Percentiles rank a stretch among this genome's conserved stretches.
Conservation (phyloP, 129 eudicot species). For the Logfia minima region DNA sequence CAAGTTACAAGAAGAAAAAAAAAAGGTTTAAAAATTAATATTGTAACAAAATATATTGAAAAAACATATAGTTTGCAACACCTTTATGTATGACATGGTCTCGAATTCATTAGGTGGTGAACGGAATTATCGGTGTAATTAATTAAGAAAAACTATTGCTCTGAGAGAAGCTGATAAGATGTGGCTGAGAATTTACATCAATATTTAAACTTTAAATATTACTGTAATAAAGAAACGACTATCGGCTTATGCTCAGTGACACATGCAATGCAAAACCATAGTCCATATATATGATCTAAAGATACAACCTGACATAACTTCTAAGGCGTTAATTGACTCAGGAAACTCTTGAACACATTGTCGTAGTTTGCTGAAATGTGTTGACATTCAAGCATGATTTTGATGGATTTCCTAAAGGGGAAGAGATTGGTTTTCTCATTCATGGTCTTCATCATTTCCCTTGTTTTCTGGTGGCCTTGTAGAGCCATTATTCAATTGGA, state of each 20-base stretch:
- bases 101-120: not conserved
- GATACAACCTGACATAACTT: too few relatives aligned
- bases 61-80: not conserved
- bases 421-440: not conserved
- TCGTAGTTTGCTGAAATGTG: not conserved
- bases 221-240: too few relatives aligned
- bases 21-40: not conserved
- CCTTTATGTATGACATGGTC: not conserved
- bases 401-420: not conserved
- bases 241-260: too few relatives aligned
- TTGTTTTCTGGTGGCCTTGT: not conserved
- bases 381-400: not conserved
- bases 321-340: too few relatives aligned
- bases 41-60: too few relatives aligned
- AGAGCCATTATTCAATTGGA: not conserved
- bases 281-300: too few relatives aligned
- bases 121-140: not conserved
- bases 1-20: not conserved
- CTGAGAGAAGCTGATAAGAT: not conserved
- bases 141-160: not conserved
- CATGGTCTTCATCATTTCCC: not conserved
- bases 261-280: too few relatives aligned
- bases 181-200: not conserved
- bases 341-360: too few relatives aligned
- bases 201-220: too few relatives aligned